A percentile compares a stretch with the other conserved stretches of the same genome.
These are phyloP conservation scores for Paraglomus occultum DNA, from an alignment of 192 early-diverging fungal species.

Conservation along the genomic window DNA sequence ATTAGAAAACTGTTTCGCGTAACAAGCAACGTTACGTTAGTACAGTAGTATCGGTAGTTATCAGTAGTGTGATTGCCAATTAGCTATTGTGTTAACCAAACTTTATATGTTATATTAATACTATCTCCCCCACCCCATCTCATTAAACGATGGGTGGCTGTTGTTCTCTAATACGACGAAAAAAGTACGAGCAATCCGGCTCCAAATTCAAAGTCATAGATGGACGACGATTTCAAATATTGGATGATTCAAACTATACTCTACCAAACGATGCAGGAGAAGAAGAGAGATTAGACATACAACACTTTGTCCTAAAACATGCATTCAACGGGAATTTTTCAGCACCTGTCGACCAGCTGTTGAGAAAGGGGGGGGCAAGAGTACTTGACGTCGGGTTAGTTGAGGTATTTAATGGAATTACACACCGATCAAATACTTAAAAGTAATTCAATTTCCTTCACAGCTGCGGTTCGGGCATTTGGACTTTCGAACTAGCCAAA, in stretches of 20 bases:
- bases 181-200: too few species aligned
- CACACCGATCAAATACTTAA: too few species aligned
- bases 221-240: background rate
- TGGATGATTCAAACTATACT: conserved; percentile 2
- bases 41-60: too few species aligned
- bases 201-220: background rate
- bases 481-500: conserved; percentile 18
- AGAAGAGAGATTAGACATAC: conserved; percentile 14
- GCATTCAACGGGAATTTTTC: conserved; percentile 23
- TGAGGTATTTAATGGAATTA: background rate
- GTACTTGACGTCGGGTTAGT: conserved; percentile 35
- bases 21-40: too few species aligned
- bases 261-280: background rate
- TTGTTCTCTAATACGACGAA: too few species aligned
- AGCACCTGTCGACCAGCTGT: conserved; percentile 24
- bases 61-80: too few species aligned
- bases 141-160: too few species aligned
- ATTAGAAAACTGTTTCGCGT: too few species aligned
- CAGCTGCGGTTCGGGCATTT: conserved; percentile 14
- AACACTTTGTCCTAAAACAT: conserved; percentile 9
- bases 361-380: conserved; percentile 17
- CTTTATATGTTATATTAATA: too few species aligned
- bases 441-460: background rate
- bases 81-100: too few species aligned
- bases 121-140: too few species aligned